Evolutionary conservation across 371 early-diverging fungal genomes (phyloP), one percentile per base, ranked within the genome.

Genomic region (Batkoa obscura): DNA sequence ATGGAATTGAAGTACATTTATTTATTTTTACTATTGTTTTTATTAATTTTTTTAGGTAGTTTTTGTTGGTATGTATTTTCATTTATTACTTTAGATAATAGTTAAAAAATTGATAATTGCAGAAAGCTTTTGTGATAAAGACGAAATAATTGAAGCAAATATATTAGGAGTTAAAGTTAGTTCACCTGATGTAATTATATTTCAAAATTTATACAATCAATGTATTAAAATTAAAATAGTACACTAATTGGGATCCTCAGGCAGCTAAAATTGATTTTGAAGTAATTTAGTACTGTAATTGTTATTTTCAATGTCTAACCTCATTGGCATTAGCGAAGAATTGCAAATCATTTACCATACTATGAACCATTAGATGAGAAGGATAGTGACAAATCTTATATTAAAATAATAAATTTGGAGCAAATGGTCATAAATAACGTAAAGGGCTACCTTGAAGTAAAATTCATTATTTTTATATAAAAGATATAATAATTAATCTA

Each of bases 401-500:
- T 94, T 46, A 94, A 94, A 63, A 66, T 93, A 46, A 79, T 90
- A 67, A 93, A 93, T 63, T 86, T 3, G 92, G 91, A 90, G 63
- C 83, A 84, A 54, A 77, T 91, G 35, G 80, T 84, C 42, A 81
- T 85, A 58, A 88, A 88, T 73, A 83, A 84, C 59, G 81, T 86
- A 12, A 72, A 76, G 36, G 84, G 84, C 4, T 84, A 86, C 61
- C 66, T 88, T 52, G 81, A 80, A 71, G 81, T 86, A 61, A 72
- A 80, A 0, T 72, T 83, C 50, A 75, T 77, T 37, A 78, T 74
- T 59, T 81, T 76, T 54, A 68, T 82, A 56, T 80, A 78, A 78
- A 81, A 83, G 58, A 65, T 84, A 55, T 79, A 82, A 64, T 77
- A 72, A 58, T 56, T 62, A 31, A 72, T 67, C 78, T 56, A 65